Base-by-base conservation (phyloP, 2,329 filamentous ascomycete genomes). In the Cytospora piceae region DNA sequence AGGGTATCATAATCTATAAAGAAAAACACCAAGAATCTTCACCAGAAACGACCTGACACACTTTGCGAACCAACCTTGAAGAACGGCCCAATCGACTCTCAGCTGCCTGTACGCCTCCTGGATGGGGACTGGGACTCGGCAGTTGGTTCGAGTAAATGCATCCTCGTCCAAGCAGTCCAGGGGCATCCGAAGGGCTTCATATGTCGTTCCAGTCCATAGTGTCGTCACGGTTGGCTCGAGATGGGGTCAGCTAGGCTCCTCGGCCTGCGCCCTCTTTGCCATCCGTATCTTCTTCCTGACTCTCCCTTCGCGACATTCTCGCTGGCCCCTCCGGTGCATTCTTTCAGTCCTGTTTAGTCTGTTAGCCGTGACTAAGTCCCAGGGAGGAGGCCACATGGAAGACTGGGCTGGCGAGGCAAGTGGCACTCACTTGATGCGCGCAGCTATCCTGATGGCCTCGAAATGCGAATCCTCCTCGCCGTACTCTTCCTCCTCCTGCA, bases 241-340 rank as follows among this genome's bases (percentile, higher is more conserved):
- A 22, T 9, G 20, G 20, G 12, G 3, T 63, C 61, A 63, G 2
- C 53, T 53, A 6, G 53, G 39, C 27, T 63, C 53, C 1, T 27
- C 54, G 9, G 59, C 51, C 34, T 56, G 52, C 12, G 29, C n/a
- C 12, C 61, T 63, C 20, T 57, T 63, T 7, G 53, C 8, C 61
- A 63, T 63, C 12, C 61, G 61, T 51, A 63, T 57, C 5, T 63
- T 63, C 53, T 63, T 63, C 2, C 61, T 42, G 22, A 63, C 61
- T 29, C 61, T 51, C 3, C 61, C 61, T 20, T 63, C 61, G 4
- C 61, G 61, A 22, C 53, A 57, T 29, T 63, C 61, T 7, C 61
- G 61, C 24, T 57, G 53, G 29, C 61, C 61, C 51, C 37, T 57
- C 0, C 53, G n/a, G 6, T 57, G 29, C 52, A 63, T 31, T 17